These are phyloP conservation scores for Coemansia javaensis DNA, from an alignment of 192 early-diverging fungal species.

Conservation along the genomic window DNA sequence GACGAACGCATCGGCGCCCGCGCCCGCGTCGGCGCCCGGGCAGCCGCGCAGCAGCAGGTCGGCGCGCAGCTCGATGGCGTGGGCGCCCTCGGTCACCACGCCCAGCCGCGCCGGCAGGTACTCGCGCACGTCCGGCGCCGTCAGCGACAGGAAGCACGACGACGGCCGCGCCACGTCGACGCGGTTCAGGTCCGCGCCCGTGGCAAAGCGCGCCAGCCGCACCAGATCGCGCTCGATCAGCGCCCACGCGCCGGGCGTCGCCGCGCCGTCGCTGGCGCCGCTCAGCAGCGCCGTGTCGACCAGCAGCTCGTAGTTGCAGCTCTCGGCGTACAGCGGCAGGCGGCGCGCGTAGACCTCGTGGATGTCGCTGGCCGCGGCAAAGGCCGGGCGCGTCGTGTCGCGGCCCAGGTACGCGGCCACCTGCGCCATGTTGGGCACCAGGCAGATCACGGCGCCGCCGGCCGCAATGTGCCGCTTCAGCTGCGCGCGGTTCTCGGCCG, in stretches of 20 bases:
- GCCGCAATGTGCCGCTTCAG: slow-evolving; percentile 58
- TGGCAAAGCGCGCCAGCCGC: slow-evolving; percentile 65
- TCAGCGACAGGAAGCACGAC: slow-evolving; percentile 88
- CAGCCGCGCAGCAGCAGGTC: slow-evolving; percentile 65
- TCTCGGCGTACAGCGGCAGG: slow-evolving; percentile 68
- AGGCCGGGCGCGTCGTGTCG: slow-evolving; percentile 82
- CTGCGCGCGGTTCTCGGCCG: slow-evolving; percentile 55
- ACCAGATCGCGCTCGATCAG: slow-evolving; percentile 72
- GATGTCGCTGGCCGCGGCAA: slow-evolving; percentile 66
- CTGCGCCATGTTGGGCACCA: slow-evolving; percentile 69
- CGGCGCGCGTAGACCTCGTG: slow-evolving; percentile 75
- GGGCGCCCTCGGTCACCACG: slow-evolving; percentile 68
- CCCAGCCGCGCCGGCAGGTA: slow-evolving; percentile 54
- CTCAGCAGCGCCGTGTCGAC: slow-evolving; percentile 49
- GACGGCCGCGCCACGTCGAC: slow-evolving; percentile 47
- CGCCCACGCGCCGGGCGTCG: slow-evolving; percentile 58
- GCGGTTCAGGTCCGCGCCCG: slow-evolving; percentile 43
- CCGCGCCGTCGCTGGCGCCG: slow-evolving; percentile 6
- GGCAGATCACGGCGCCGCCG: slow-evolving; percentile 70
- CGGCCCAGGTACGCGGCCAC: slow-evolving; percentile 72
- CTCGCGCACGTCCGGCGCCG: slow-evolving; percentile 58
- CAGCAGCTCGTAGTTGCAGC: slow-evolving; percentile 80
- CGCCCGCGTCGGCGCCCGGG: slow-evolving; percentile 16
- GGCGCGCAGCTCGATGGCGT: slow-evolving; percentile 89
- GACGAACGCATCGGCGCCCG: slow-evolving; percentile 22